Base-by-base conservation (phyloP, 345 rosid species). In the Salix viminalis region DNA sequence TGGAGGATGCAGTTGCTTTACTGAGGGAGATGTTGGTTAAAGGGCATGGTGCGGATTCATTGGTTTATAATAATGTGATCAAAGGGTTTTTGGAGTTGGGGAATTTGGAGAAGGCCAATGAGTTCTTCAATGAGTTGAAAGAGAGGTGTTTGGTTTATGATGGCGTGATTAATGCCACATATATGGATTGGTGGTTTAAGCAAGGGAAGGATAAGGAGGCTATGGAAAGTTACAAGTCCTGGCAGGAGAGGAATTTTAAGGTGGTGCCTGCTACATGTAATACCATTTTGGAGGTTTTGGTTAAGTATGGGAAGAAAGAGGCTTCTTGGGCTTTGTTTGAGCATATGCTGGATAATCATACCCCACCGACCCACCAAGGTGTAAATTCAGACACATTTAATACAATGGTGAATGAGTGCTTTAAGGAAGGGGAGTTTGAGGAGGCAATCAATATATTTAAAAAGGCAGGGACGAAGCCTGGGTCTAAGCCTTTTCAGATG, bases 161-260 rank as follows among this genome's bases (percentile, higher is more conserved):
- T 75, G 99, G 98, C 30, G 89, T 91, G 64, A 95, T 96, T 54
- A 90, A 84, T 78, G 97, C 94, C 0, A 89, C 99, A 0, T 91
- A 86, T 81, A 94, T 96, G 97, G 98, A 96, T 61, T 92, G 94
- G 88, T 96, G 96, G 94, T 96, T 96, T 79, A 91, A 90, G 58
- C 90, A 90, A 79, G 98, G 94, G 28, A 89, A 88, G 64, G 98
- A 87, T 66, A 91, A 86, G 84, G 97, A 92, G 79, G 98, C 91
- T 2, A 87, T 92, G 91, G 94, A 94, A 78, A 89, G 92, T 6
- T 96, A 92, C 64, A 87, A 76, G 87, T 91, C 97, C 0, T 84
- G 85, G 86, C 78, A 91, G 83, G 94, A 87, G 69, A 89, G 80
- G 90, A 89, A 96, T 74, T 96, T 90, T 70, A 91, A 86, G 83